Base-by-base conservation (phyloP, 2,329 filamentous ascomycete species). In the Penicillium griseofulvum region DNA sequence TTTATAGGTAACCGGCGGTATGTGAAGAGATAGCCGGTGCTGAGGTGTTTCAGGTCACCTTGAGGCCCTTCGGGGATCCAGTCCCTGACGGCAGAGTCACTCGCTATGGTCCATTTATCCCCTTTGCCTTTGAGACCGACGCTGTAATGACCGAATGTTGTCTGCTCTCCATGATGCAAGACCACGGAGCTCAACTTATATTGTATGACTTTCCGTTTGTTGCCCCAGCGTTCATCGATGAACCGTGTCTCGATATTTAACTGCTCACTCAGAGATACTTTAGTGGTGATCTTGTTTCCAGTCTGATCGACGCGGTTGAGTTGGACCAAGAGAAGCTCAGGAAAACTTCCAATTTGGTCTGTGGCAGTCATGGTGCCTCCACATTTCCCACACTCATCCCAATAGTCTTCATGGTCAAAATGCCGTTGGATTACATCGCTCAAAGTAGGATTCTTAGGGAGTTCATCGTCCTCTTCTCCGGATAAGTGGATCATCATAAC, bases 141-240 rank as follows among this genome's bases (percentile, higher is more conserved):
- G 5, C 22, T 58, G 49, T 69, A 71, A 54, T 71, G 68, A 1
- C 66, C 68, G 8, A 4, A 1, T 0, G 5, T 3, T 1, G 44
- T 16, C 4, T n/a, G 37, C 2, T 2, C 0, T n/a, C 37, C 22
- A 3, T n/a, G 11, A 44, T 68, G 69, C 17, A 66, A 51, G 24
- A 68, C 54, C 22, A 71, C 55, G 1, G 62, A 61, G 28, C 62
- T 64, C 10, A 71, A 60, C 38, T 65, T 58, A 52, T 71, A 73
- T 6, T 49, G 36, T n/a, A 63, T 24, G 10, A 38, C 38, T 44
- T 54, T 14, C 29, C 46, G 33, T 31, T 43, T 16, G 22, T 42
- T 19, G 26, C 38, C 12, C 33, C 17, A 31, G n/a, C 43, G 19
- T 33, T 55, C 49, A 38, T 57, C 34, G 10, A 57, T 31, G 17